These are phyloP conservation scores for Eremomyces bilateralis DNA, from an alignment of 495 filamentous ascomycete genomes.

Conservation along the genomic window DNA sequence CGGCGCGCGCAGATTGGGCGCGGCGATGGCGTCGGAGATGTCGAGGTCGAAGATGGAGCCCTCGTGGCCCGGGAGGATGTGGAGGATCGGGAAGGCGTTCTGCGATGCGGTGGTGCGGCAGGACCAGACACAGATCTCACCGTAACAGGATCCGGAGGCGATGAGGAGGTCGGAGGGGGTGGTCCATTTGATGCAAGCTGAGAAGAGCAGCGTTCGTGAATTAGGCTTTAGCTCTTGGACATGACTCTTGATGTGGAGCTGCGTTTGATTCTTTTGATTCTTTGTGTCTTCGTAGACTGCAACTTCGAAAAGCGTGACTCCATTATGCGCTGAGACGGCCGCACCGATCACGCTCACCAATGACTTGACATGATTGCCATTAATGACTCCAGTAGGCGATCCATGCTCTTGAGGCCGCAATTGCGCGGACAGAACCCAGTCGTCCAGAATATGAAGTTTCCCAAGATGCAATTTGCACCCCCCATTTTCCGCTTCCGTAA, in stretches of 20 bases:
- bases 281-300: constrained; percentile 9
- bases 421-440: too few relatives aligned
- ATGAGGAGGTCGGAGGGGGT: constrained; percentile 39
- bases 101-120: constrained; percentile 16
- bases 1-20: constrained; percentile 15
- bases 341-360: too few relatives aligned
- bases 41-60: constrained; percentile 80
- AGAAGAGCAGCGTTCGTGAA: constrained; percentile 71
- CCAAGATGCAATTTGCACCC: too few relatives aligned
- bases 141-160: constrained; percentile 79
- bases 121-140: constrained; percentile 82
- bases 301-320: constrained; percentile 3
- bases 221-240: constrained; percentile 33
- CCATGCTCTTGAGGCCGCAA: too few relatives aligned
- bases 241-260: constrained; percentile 10
- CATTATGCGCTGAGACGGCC: background rate
- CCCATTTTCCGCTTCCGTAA: too few relatives aligned
- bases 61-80: constrained; percentile 74
- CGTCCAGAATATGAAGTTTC: too few relatives aligned
- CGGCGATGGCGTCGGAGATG: constrained; percentile 39
- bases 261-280: constrained; percentile 7
- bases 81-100: constrained; percentile 16
- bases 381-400: too few relatives aligned
- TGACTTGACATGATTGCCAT: too few relatives aligned
- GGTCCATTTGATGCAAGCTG: constrained; percentile 48